These are phyloP conservation scores for Arthrobotrys entomopaga DNA, from an alignment of 2,329 filamentous ascomycete species.

Conservation along the genomic window DNA sequence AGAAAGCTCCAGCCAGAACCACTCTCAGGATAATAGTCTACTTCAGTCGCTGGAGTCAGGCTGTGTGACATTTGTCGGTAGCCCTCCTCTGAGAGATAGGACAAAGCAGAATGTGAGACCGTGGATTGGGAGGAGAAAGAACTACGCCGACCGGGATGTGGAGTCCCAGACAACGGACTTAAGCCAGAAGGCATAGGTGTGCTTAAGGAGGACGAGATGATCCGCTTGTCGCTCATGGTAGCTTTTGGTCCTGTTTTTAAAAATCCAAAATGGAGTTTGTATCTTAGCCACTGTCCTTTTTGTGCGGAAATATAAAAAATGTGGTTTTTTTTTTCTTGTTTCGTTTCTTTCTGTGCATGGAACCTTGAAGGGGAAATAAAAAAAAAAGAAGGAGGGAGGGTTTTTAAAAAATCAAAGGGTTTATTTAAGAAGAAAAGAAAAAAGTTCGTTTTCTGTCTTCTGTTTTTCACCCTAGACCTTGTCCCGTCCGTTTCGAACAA, in stretches of 20 bases:
- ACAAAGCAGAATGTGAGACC: conserved; percentile 54
- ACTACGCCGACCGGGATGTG: conserved; percentile 53
- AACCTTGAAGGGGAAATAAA: conserved; percentile 35
- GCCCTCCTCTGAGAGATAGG: conserved; percentile 49
- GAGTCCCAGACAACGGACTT: conserved; percentile 47
- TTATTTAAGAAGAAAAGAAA: conserved; percentile 9
- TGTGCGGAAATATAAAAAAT: conserved; percentile 42
- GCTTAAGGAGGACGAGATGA: conserved; percentile 45
- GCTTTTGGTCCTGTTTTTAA: conserved; percentile 51
- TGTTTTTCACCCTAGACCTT: conserved; percentile 37
- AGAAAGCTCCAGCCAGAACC: conserved; percentile 53
- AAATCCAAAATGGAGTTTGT: conserved; percentile 38
- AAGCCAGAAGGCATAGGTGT: conserved; percentile 52
- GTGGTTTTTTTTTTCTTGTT: conserved; percentile 29
- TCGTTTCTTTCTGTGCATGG: conserved; percentile 8
- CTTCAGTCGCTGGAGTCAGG: conserved; percentile 50
- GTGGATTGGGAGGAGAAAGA: conserved; percentile 51
- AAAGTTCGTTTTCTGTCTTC: conserved; percentile 52
- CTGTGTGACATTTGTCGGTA: conserved; percentile 53
- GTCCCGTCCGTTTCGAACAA: conserved; percentile 43
- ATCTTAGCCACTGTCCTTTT: conserved; percentile 49
- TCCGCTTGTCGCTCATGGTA: conserved; percentile 44
- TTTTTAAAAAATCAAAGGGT: conserved; percentile 22
- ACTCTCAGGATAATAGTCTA: conserved; percentile 52
- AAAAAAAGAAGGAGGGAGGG: conserved; percentile 9